Conservation (phyloP, 805 yeast genomes). For the Cyberlindnera samutprakarnensis region DNA sequence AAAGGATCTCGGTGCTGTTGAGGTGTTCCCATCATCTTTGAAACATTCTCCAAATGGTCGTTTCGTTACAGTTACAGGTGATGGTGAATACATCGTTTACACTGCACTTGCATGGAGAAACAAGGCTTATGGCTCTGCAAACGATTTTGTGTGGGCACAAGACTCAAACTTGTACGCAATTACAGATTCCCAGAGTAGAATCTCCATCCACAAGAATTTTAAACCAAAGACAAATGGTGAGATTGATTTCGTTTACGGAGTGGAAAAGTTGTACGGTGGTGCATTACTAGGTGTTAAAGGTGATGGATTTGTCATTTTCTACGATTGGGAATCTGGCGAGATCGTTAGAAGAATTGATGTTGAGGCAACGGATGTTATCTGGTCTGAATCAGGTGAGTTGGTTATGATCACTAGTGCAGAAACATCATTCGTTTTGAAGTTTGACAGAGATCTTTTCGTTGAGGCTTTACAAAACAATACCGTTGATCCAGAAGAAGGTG, state of each 20-base stretch:
- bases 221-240: slow-evolving; percentile 62
- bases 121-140: slow-evolving; percentile 83
- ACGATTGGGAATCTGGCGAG: slow-evolving; percentile 87
- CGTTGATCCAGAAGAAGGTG: slow-evolving; percentile 77
- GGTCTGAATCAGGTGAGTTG: slow-evolving; percentile 93
- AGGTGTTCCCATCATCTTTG: slow-evolving; percentile 82
- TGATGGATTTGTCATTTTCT: slow-evolving; percentile 78
- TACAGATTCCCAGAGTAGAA: slow-evolving; percentile 56
- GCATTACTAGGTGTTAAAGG: slow-evolving; percentile 80
- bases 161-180: slow-evolving; percentile 86
- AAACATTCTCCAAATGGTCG: slow-evolving; percentile 96
- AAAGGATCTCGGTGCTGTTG: slow-evolving; percentile 91
- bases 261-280: slow-evolving; percentile 83
- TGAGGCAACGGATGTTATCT: slow-evolving; percentile 69
- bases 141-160: slow-evolving; percentile 91
- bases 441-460: slow-evolving; percentile 57
- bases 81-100: slow-evolving; percentile 93
- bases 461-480: slow-evolving; percentile 52
- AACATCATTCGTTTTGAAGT: slow-evolving; percentile 71
- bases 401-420: slow-evolving; percentile 68
- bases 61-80: slow-evolving; percentile 95
- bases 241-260: slow-evolving; percentile 60
- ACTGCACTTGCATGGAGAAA: slow-evolving; percentile 98
- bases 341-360: slow-evolving; percentile 87
- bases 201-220: slow-evolving; percentile 76